Evolutionary conservation across 192 early-diverging fungal genomes (phyloP).

Genomic region (Dissophora globulifera): DNA sequence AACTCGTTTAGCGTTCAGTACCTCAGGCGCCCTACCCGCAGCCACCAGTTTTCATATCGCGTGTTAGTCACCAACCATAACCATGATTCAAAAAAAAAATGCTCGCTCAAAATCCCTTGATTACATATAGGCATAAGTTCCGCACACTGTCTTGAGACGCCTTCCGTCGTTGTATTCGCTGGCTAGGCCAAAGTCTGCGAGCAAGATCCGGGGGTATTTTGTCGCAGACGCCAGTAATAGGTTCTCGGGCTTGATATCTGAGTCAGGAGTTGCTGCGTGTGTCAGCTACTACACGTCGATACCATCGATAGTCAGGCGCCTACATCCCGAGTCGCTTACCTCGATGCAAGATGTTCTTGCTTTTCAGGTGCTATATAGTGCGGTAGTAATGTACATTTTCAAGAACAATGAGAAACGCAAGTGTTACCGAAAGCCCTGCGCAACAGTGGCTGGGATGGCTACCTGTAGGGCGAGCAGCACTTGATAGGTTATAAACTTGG

Average conservation of each 20-base stretch:
- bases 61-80: not conserved
- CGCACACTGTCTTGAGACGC: slow-evolving; percentile 90
- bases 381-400: too few species aligned
- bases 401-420: too few species aligned
- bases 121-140: slow-evolving; percentile 73
- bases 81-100: too few species aligned
- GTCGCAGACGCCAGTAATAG: slow-evolving; percentile 63
- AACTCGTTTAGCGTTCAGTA: slow-evolving; percentile 26
- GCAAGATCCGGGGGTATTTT: slow-evolving; percentile 73
- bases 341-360: slow-evolving; percentile 83
- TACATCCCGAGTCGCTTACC: slow-evolving; percentile 61
- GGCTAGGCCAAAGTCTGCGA: slow-evolving; percentile 93
- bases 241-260: slow-evolving; percentile 80
- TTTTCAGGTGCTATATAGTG: slow-evolving; percentile 75
- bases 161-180: slow-evolving; percentile 76
- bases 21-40: slow-evolving; percentile 32
- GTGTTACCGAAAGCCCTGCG: too few species aligned
- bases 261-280: not conserved
- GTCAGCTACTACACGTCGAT: too few species aligned
- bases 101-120: too few species aligned
- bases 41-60: not conserved
- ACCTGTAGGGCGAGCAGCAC: slow-evolving; percentile 75
- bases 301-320: too few species aligned
- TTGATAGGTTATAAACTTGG: slow-evolving; percentile 79
- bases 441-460: not conserved